A percentile compares a stretch with the other conserved stretches of the same genome.
Evolutionary conservation across 495 filamentous ascomycete genomes (phyloP).

Genomic region (Penicillium roqueforti): DNA sequence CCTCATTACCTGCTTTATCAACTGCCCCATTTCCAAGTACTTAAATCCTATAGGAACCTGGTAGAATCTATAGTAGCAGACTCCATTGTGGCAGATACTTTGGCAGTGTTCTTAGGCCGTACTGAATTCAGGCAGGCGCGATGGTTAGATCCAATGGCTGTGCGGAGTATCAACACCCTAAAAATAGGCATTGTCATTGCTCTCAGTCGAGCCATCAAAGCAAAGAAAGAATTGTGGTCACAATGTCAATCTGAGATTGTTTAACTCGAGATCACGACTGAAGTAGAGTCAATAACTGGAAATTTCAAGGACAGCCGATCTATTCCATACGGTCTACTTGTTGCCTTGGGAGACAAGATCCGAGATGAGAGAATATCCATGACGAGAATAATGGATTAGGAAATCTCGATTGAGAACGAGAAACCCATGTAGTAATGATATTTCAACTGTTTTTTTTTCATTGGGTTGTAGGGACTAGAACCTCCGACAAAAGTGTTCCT

Average conservation of each 20-base stretch:
- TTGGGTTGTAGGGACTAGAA: slow-evolving; percentile 34
- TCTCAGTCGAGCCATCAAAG: background rate
- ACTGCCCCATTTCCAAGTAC: no score
- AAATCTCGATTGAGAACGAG: slow-evolving; percentile 5
- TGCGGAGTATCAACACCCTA: no score
- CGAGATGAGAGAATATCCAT: slow-evolving; percentile 1
- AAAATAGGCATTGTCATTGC: background rate
- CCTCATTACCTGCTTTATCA: no score
- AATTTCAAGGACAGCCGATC: background rate
- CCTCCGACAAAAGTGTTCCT: slow-evolving; percentile 35
- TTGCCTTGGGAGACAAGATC: background rate
- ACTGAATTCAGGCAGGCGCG: no score
- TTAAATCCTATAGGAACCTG: no score
- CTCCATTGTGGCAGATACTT: no score
- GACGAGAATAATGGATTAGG: slow-evolving; percentile 11
- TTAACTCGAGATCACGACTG: background rate
- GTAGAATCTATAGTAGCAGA: no score
- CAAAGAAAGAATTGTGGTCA: no score
- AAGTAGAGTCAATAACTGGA: background rate
- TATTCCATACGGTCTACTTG: background rate
- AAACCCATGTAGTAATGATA: slow-evolving; percentile 21
- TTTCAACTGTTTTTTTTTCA: slow-evolving; percentile 48
- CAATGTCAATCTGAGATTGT: no score
- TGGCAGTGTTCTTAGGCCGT: no score
- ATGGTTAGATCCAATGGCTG: no score